Evolutionary conservation across 768 basidiomycete species (phyloP).

Genomic region (Pleurotus tuoliensis): DNA sequence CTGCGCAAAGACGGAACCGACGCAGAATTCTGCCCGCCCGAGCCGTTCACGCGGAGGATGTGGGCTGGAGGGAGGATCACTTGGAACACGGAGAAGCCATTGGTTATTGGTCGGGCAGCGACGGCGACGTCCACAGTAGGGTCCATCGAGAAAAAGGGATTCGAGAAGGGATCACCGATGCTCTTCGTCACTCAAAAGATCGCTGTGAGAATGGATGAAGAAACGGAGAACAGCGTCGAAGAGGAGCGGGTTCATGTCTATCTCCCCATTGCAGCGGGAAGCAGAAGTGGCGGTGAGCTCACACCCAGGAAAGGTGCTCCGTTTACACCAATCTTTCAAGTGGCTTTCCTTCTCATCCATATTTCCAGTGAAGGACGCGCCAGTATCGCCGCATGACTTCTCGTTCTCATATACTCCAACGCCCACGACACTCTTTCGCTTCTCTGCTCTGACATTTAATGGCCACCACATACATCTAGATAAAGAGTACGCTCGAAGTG

Average conservation of each 20-base stretch:
- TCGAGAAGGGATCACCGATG: constrained; percentile 61
- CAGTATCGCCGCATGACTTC: constrained; percentile 43
- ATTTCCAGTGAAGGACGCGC: constrained; percentile 46
- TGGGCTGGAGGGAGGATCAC: constrained; percentile 72
- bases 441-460: constrained; percentile 84
- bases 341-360: too few species aligned
- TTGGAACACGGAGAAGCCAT: constrained; percentile 47
- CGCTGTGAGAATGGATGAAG: constrained; percentile 42
- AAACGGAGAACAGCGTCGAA: constrained; percentile 40
- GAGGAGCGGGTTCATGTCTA: constrained; percentile 75
- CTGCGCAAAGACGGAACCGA: constrained; percentile 73
- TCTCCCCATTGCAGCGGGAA: constrained; percentile 27
- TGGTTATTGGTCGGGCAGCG: constrained; percentile 53
- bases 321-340: not conserved
- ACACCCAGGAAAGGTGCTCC: constrained; percentile 40
- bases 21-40: constrained; percentile 64
- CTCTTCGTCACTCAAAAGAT: constrained; percentile 72
- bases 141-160: constrained; percentile 60
- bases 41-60: constrained; percentile 75
- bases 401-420: constrained; percentile 65
- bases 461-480: constrained; percentile 84
- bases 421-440: constrained; percentile 74
- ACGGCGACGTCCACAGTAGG: constrained; percentile 43
- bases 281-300: constrained; percentile 16
- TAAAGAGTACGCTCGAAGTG: constrained; percentile 59